phyloP scores from a whole-genome alignment of 1,284 basidiomycete genomes.

The Leccinum angustisporum region DNA sequence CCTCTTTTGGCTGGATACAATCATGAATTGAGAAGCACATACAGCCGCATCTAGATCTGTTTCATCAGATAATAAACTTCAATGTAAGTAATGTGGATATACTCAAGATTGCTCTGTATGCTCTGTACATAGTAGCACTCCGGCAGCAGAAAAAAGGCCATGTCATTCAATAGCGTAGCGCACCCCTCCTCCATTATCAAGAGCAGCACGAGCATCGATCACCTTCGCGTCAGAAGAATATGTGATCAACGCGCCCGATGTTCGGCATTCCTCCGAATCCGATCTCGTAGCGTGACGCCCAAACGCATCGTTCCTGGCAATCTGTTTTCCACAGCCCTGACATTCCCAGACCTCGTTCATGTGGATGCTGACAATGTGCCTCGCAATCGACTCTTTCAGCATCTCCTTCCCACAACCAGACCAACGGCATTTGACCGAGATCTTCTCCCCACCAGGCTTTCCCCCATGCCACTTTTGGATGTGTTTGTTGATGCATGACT shows the following conservation, averaged over 20 bases:
- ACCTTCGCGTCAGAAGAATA: slow-evolving; percentile 6
- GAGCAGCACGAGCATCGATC: slow-evolving; percentile 10
- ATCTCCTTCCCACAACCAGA: slow-evolving; percentile 13
- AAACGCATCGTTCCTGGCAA: slow-evolving; percentile 11
- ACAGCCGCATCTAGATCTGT: background rate
- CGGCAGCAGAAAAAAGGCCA: background rate
- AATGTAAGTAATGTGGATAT: background rate
- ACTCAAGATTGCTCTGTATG: too few species aligned
- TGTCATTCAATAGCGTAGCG: slow-evolving; percentile 1
- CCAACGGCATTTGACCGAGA: slow-evolving; percentile 13
- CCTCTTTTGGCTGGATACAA: too few species aligned
- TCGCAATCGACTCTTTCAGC: slow-evolving; percentile 21
- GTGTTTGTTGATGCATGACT: slow-evolving; percentile 17
- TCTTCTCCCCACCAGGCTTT: slow-evolving; percentile 16
- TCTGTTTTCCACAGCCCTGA: slow-evolving; percentile 11
- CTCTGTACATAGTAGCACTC: too few species aligned
- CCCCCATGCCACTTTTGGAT: slow-evolving; percentile 23
- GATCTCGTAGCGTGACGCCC: slow-evolving; percentile 10
- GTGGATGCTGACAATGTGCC: slow-evolving; percentile 19
- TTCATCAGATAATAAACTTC: background rate
- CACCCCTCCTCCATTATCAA: slow-evolving; percentile 5
- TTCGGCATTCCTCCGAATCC: slow-evolving; percentile 5
- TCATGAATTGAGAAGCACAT: too few species aligned
- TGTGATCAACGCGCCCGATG: slow-evolving; percentile 7
- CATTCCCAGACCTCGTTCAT: slow-evolving; percentile 17